phyloP scores from a whole-genome alignment of 208 protist species.

The Leishmania aethiopica region DNA sequence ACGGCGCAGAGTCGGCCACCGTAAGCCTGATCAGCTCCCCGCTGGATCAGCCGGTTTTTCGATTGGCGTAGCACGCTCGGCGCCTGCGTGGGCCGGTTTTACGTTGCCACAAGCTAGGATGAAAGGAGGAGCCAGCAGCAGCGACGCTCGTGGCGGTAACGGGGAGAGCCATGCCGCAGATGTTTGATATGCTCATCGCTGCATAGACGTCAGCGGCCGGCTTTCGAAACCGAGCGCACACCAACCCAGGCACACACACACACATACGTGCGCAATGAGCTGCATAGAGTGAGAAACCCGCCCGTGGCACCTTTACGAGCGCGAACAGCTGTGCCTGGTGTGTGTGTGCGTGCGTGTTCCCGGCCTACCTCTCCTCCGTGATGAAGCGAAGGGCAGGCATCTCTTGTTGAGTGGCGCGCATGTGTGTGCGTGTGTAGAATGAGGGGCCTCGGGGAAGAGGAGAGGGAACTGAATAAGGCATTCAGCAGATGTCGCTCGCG shows the following conservation, averaged over 20 bases:
- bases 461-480: background rate
- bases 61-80: constrained; percentile 39
- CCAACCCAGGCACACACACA: background rate
- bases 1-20: constrained; percentile 10
- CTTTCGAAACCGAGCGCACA: background rate
- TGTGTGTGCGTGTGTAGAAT: background rate
- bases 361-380: background rate
- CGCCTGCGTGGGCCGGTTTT: constrained; percentile 32
- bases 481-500: background rate
- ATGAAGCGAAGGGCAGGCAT: background rate
- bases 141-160: background rate
- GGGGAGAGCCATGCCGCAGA: background rate
- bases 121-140: background rate
- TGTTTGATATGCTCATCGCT: background rate
- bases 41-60: constrained; percentile 28
- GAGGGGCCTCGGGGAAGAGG: background rate
- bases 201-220: background rate
- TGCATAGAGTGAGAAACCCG: background rate
- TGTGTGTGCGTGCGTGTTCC: background rate
- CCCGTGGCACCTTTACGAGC: background rate
- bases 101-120: constrained; percentile 29
- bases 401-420: background rate
- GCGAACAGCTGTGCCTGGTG: background rate
- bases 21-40: constrained; percentile 41
- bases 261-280: background rate